Conservation (phyloP, 2,329 filamentous ascomycete genomes). For the Podosphaera leucotricha region DNA sequence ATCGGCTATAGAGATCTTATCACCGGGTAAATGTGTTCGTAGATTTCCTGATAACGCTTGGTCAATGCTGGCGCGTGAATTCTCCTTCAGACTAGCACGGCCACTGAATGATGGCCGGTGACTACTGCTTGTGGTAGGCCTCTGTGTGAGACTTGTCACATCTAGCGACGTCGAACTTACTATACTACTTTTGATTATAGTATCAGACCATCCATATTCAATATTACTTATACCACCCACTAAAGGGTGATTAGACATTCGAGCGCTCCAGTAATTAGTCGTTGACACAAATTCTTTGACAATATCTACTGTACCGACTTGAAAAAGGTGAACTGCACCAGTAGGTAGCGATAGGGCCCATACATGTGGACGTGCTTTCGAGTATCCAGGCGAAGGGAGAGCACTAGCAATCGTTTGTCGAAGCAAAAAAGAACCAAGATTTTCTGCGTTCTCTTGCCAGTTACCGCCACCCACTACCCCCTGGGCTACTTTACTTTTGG, state of each 20-base stretch:
- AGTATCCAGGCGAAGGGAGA: constrained; percentile 79
- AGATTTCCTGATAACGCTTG: constrained; percentile 15
- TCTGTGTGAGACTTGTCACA: neutral
- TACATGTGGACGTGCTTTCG: constrained; percentile 69
- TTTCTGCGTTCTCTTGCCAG: constrained; percentile 93
- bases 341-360: constrained; percentile 84
- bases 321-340: constrained; percentile 92
- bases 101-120: constrained; percentile 12
- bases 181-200: constrained; percentile 34
- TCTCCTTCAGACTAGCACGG: constrained; percentile 27
- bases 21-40: constrained; percentile 48
- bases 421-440: constrained; percentile 64
- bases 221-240: constrained; percentile 88
- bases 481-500: constrained; percentile 26
- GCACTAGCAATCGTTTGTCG: constrained; percentile 80
- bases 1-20: constrained; percentile 61
- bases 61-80: constrained; percentile 33
- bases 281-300: constrained; percentile 84
- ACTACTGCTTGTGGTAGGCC: neutral
- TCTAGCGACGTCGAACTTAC: constrained; percentile 15
- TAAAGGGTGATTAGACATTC: constrained; percentile 79
- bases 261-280: constrained; percentile 93
- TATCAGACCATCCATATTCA: constrained; percentile 89
- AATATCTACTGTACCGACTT: constrained; percentile 86
- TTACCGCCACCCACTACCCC: constrained; percentile 80